Evolutionary conservation across 139 green algal species (phyloP).

Genomic region (Chloropicon primus): DNA sequence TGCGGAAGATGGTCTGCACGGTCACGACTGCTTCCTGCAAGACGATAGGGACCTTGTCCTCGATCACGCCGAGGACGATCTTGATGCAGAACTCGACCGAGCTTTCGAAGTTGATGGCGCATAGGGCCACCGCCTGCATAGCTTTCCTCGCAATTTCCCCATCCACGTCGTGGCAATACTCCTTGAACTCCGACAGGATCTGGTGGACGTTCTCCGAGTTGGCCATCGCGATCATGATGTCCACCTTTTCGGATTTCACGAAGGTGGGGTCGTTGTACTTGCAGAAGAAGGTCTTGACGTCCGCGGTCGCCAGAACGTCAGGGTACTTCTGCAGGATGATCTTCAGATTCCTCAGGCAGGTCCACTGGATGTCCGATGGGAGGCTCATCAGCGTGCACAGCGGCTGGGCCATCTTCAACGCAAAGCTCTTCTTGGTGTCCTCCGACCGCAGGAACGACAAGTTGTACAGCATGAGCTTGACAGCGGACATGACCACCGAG

Average conservation of each 20-base stretch:
- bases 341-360: constrained; percentile 93
- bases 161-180: constrained; percentile 98
- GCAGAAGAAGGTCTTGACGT: constrained; percentile 99
- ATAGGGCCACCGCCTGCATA: constrained; percentile 82
- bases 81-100: constrained; percentile 90
- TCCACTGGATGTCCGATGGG: constrained; percentile 94
- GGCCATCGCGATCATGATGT: constrained; percentile 92
- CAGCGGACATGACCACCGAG: constrained; percentile 87
- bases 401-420: constrained; percentile 84
- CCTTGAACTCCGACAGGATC: constrained; percentile 96
- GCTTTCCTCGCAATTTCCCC: constrained; percentile 94
- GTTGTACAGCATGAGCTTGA: constrained; percentile 72
- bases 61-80: constrained; percentile 93
- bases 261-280: constrained; percentile 99
- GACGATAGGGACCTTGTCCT: constrained; percentile 91
- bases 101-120: constrained; percentile 74
- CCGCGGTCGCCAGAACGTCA: constrained; percentile 48
- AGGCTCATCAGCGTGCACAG: constrained; percentile 89
- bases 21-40: constrained; percentile 95
- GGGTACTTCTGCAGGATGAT: constrained; percentile 83
- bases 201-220: constrained; percentile 86
- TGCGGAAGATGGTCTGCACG: constrained; percentile 70
- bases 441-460: neutral
- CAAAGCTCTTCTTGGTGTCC: neutral
- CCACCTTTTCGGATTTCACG: constrained; percentile 98